Base-by-base conservation (phyloP, 2,329 filamentous ascomycete genomes). In the Sarocladium oryzae region DNA sequence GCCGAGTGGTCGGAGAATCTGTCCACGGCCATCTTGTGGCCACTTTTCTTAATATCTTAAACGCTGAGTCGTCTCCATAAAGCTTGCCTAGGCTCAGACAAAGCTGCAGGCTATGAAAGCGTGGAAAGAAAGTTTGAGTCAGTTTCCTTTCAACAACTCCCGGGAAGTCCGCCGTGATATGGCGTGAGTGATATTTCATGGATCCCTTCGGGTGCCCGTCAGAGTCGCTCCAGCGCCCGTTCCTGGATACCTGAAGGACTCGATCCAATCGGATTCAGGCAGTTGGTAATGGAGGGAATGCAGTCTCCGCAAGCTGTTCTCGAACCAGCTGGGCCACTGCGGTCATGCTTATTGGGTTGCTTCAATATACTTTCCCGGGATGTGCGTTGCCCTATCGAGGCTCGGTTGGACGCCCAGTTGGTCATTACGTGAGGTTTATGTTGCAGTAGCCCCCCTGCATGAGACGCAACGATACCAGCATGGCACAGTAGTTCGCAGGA, bases 1-100 rank as follows among this genome's bases (percentile, higher is more conserved):
- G 26, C 28, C 43, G 43, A 48, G 26, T 48, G 43, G 43, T 48
- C 43, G 43, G 43, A 48, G 16, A 48, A 48, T 33, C 24, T 32
- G n/a, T 33, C 43, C 13, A 33, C 9, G 43, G 18, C 21, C n/a
- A 33, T 18, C 28, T 7, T 33, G 26, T 48, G 13, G 43, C 43
- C 43, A 30, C 43, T 48, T 48, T 20, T 32, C 10, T n/a, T n/a
- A 15, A 48, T 23, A 48, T 13, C 33, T 7, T 20, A 32, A 33
- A n/a, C 26, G 26, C 28, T 23, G 32, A 33, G 28, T n/a, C 43
- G 28, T 48, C 43, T 48, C 43, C 43, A 33, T 32, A 24, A 21
- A 48, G 28, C 24, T 18, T 33, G 43, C 26, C 43, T n/a, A 33
- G 26, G 28, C 43, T 48, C 26, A 48, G 15, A 48, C 26, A 48